A percentile compares a stretch with the other conserved stretches of the same genome.
Conservation (phyloP, 1,139 yeast species). For the Candida dubliniensis region DNA sequence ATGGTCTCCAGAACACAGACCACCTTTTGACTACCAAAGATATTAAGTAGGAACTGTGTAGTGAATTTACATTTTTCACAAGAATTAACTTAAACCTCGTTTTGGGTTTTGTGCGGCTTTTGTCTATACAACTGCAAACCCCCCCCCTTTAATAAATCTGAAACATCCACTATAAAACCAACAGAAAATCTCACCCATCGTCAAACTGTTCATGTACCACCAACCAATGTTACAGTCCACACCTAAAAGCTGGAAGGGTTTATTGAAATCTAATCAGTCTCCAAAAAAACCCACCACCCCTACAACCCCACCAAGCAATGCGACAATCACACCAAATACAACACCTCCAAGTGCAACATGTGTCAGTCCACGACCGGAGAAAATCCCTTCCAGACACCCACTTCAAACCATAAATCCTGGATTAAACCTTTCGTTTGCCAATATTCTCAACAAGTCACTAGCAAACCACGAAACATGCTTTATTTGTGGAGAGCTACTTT, state of each 20-base stretch:
- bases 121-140: too few species aligned
- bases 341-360: conserved; percentile 3
- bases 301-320: conserved; percentile 1
- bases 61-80: neutral
- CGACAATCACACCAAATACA: conserved; percentile 3
- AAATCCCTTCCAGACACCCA: conserved; percentile 4
- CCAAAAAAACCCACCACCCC: conserved; percentile 2
- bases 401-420: conserved; percentile 2
- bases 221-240: conserved; percentile 6
- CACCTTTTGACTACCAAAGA: conserved; percentile 28
- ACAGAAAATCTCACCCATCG: neutral
- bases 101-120: conserved; percentile 3
- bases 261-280: conserved; percentile 3
- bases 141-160: conserved; percentile 2
- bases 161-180: conserved; percentile 1
- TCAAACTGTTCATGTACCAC: neutral
- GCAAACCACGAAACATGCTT: conserved; percentile 24
- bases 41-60: neutral
- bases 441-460: conserved; percentile 6
- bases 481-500: conserved; percentile 37
- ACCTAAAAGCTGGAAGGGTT: conserved; percentile 8
- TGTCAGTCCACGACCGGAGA: conserved; percentile 3
- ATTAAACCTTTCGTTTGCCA: conserved; percentile 12
- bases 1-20: conserved; percentile 30
- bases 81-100: neutral